phyloP scores from a whole-genome alignment of 148 eudicot genomes.

The Chenopodium suecicum region DNA sequence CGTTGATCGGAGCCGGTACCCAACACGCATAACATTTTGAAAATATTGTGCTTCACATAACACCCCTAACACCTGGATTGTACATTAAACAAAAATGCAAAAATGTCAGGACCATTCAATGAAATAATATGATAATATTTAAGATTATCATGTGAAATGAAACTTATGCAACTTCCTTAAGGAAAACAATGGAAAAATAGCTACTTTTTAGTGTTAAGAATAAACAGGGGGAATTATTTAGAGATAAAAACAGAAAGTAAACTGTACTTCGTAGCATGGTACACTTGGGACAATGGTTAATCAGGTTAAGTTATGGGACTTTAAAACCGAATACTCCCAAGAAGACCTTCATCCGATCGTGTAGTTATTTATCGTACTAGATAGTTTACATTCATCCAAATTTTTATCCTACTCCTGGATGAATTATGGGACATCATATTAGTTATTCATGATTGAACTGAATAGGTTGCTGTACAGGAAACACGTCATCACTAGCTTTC shows the following conservation, averaged over 20 bases:
- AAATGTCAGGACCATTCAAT: not conserved
- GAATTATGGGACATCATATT: too few species aligned
- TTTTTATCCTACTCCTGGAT: too few species aligned
- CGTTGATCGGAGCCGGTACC: constrained; percentile 83
- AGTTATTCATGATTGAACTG: too few species aligned
- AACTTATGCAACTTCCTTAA: not conserved
- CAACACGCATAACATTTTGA: constrained; percentile 98
- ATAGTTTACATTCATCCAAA: too few species aligned
- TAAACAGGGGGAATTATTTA: not conserved
- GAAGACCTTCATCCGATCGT: too few species aligned
- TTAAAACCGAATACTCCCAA: too few species aligned
- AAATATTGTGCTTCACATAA: constrained; percentile 91
- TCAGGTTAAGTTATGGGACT: too few species aligned
- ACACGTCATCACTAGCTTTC: too few species aligned
- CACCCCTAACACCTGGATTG: constrained; percentile 75
- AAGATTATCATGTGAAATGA: not conserved
- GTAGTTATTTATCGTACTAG: too few species aligned
- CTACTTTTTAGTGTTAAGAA: not conserved
- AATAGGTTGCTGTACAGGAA: too few species aligned
- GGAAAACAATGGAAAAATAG: not conserved
- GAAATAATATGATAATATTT: not conserved
- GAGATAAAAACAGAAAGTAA: not conserved
- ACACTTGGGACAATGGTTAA: too few species aligned
- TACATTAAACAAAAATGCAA: not conserved
- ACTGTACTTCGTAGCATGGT: not conserved